A percentile compares a stretch with the other conserved stretches of the same genome.
These are phyloP conservation scores for Casaregolazyma lundiana DNA, from an alignment of 1,139 yeast species.

Conservation along the genomic window DNA sequence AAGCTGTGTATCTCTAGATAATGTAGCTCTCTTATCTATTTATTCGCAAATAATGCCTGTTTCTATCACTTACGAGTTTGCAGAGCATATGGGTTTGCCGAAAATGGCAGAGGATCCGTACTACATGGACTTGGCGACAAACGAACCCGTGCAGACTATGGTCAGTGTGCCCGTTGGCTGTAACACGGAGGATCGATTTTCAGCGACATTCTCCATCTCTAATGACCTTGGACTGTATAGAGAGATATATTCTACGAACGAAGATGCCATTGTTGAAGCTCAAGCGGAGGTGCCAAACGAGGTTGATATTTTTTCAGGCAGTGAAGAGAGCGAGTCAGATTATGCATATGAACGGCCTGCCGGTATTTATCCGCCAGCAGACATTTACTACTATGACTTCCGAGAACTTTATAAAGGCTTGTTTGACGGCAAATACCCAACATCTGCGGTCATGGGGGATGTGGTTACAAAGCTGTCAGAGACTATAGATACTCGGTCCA, in stretches of 20 bases:
- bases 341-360: constrained; percentile 11
- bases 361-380: constrained; percentile 4
- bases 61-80: constrained; percentile 43
- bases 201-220: constrained; percentile 15
- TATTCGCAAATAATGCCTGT: constrained; percentile 43
- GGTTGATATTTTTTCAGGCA: constrained; percentile 2
- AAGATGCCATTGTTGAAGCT: constrained; percentile 11
- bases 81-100: constrained; percentile 38
- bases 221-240: constrained; percentile 27
- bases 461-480: constrained; percentile 3
- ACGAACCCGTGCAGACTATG: constrained; percentile 16
- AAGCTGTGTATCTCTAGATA: constrained; percentile 29
- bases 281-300: not conserved
- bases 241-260: constrained; percentile 15
- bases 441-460: not conserved
- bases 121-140: constrained; percentile 15
- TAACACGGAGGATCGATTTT: not conserved
- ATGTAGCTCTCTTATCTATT: constrained; percentile 35
- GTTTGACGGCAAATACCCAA: constrained; percentile 11
- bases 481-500: constrained; percentile 13
- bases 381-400: constrained; percentile 13
- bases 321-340: constrained; percentile 4
- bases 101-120: constrained; percentile 42
- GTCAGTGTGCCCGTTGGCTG: constrained; percentile 10
- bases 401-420: constrained; percentile 14